Conservation (phyloP, 345 rosid genomes). For the Citrus sp. region DNA sequence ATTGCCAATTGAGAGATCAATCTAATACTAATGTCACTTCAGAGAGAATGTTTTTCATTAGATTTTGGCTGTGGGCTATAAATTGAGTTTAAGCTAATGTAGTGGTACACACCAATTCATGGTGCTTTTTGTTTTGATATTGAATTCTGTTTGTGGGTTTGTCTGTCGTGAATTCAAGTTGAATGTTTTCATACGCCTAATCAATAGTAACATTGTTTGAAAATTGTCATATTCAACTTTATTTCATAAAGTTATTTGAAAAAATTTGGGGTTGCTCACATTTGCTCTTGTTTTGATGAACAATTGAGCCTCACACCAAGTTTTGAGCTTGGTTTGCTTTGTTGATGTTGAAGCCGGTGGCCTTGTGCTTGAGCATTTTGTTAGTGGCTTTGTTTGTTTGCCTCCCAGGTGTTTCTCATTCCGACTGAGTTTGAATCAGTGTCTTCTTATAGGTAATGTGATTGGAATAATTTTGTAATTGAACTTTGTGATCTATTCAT, state of each 20-base stretch:
- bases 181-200: not conserved
- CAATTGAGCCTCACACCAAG: not conserved
- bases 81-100: not conserved
- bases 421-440: not conserved
- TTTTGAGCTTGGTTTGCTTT: not conserved
- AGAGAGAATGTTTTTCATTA: not conserved
- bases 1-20: not conserved
- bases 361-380: not conserved
- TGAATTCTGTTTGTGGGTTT: not conserved
- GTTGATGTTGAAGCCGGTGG: not conserved
- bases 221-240: not conserved
- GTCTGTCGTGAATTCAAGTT: not conserved
- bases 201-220: not conserved
- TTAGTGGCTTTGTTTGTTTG: not conserved
- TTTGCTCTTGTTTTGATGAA: not conserved
- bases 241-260: not conserved
- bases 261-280: not conserved
- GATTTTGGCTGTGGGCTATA: not conserved
- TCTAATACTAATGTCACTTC: not conserved
- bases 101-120: not conserved
- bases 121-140: not conserved
- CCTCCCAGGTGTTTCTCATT: not conserved
- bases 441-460: not conserved
- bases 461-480: not conserved
- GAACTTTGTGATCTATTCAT: not conserved